Evolutionary conservation across 441 rosid genomes (phyloP).

Genomic region (Arabidopsis hybrid): DNA sequence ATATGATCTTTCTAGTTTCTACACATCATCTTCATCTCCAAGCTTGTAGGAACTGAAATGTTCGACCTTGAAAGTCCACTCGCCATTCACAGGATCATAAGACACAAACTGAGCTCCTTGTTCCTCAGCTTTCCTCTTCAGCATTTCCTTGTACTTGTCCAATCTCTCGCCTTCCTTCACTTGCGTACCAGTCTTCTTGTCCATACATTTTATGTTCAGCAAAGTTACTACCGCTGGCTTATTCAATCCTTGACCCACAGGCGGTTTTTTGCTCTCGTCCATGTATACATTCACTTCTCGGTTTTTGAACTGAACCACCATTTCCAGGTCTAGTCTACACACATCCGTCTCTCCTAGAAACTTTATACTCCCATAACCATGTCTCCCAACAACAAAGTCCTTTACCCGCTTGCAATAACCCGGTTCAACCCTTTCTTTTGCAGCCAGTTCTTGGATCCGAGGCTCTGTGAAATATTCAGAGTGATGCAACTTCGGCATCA

Average conservation of each 20-base stretch:
- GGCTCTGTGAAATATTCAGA: conserved; percentile 94
- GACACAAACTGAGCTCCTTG: conserved; percentile 94
- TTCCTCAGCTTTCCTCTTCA: conserved; percentile 84
- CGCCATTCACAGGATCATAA: conserved; percentile 79
- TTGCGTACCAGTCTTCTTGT: conserved; percentile 76
- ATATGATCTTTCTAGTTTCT: not conserved
- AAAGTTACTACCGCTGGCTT: conserved; percentile 94
- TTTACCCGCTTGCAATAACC: conserved; percentile 76
- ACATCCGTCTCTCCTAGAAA: conserved; percentile 94
- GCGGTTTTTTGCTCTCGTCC: conserved; percentile 92
- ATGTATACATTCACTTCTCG: conserved; percentile 92
- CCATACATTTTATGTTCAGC: conserved; percentile 89
- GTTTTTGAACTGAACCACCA: conserved; percentile 81
- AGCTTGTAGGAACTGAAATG: conserved; percentile 86
- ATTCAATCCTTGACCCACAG: conserved; percentile 92
- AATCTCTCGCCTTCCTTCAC: conserved; percentile 70
- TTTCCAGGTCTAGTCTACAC: conserved; percentile 78
- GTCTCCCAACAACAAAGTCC: conserved; percentile 89
- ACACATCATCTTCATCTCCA: conserved; percentile 53
- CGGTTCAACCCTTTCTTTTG: conserved; percentile 85
- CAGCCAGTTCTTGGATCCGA: conserved; percentile 85
- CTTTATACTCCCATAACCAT: conserved; percentile 86
- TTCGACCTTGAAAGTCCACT: conserved; percentile 90
- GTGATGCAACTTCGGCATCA: conserved; percentile 83
- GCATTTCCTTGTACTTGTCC: conserved; percentile 84